These are phyloP conservation scores for Talaromyces sp. DNA, from an alignment of 2,329 filamentous ascomycete genomes.

Conservation along the genomic window DNA sequence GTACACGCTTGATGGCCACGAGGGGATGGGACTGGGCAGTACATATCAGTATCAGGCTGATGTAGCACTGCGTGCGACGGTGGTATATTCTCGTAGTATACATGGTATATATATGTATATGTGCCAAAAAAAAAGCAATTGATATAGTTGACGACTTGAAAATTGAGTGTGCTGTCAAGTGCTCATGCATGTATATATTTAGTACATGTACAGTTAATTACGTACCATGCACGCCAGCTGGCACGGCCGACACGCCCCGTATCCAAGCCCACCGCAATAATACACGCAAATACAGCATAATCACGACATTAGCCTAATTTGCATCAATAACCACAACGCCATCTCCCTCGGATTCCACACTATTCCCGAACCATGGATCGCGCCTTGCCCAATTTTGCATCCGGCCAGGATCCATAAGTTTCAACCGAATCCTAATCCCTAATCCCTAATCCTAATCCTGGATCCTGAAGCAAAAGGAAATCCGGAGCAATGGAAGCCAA, in stretches of 20 bases:
- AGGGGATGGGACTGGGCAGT: neutral
- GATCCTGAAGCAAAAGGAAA: neutral
- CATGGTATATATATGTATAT: neutral
- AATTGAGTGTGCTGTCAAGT: no score
- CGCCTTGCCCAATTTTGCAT: no score
- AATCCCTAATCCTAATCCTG: no score
- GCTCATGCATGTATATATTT: neutral
- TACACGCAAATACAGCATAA: neutral
- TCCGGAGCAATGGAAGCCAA: neutral
- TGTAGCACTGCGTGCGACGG: neutral
- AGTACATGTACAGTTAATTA: neutral
- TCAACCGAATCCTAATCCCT: no score
- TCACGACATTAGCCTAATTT: neutral
- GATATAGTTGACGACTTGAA: no score
- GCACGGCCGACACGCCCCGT: no score
- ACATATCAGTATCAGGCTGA: neutral
- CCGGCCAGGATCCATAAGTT: no score
- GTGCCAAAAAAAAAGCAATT: neutral
- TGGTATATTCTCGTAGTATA: neutral
- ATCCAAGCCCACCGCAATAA: no score
- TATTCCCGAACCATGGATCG: neutral
- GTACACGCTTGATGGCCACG: neutral
- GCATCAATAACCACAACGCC: no score
- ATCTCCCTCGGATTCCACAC: no score
- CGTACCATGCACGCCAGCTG: neutral